These are phyloP conservation scores for slime mould (Dictyostelium discoideum) DNA, from an alignment of 78 protist genomes.

Conservation along the genomic window dicty_2.7 NC_007090.3:4672001-4672500, in stretches of 20 bases:
- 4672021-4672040: too few species aligned
- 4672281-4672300: slow-evolving; percentile 75
- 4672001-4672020: too few species aligned
- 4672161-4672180: slow-evolving; percentile 49
- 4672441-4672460: slow-evolving; percentile 76
- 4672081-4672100: slow-evolving; percentile 33
- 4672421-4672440: slow-evolving; percentile 75
- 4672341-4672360: slow-evolving; percentile 23
- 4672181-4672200: slow-evolving; percentile 36
- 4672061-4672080: not conserved
- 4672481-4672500: slow-evolving; percentile 1
- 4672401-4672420: slow-evolving; percentile 58
- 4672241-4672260: slow-evolving; percentile 74
- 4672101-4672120: slow-evolving; percentile 68
- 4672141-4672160: slow-evolving; percentile 76
- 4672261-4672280: slow-evolving; percentile 77
- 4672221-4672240: slow-evolving; percentile 65
- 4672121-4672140: slow-evolving; percentile 66
- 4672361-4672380: slow-evolving; percentile 67
- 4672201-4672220: slow-evolving; percentile 44
- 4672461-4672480: slow-evolving; percentile 70
- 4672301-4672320: slow-evolving; percentile 67
- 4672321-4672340: slow-evolving; percentile 77
- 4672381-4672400: slow-evolving; percentile 72
- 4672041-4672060: not conserved